These are phyloP conservation scores for Neofusicoccum cordaticola DNA, from an alignment of 2,329 filamentous ascomycete species.

Conservation along the genomic window DNA sequence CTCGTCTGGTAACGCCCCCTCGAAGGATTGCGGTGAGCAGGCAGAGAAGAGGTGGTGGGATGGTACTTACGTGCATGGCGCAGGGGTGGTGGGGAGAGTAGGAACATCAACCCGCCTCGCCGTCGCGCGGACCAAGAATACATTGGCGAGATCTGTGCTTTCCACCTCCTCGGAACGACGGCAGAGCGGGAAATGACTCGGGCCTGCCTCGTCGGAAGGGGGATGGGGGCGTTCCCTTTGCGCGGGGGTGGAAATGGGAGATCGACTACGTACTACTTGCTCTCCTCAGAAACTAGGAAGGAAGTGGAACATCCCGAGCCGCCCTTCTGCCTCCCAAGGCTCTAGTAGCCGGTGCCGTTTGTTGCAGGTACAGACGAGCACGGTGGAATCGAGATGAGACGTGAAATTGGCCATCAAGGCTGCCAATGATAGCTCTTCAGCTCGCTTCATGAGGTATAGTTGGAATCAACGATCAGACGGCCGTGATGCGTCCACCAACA, in stretches of 20 bases:
- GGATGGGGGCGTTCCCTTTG: neutral
- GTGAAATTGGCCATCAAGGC: neutral
- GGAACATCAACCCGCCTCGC: neutral
- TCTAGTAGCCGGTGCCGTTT: neutral
- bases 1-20: too few relatives aligned
- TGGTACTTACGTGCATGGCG: neutral
- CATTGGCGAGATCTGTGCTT: neutral
- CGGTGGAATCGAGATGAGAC: neutral
- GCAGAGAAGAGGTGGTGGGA: neutral
- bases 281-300: neutral
- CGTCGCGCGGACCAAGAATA: neutral
- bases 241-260: neutral
- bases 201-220: neutral
- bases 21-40: neutral
- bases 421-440: neutral
- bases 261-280: neutral
- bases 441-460: neutral
- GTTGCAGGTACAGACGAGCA: neutral
- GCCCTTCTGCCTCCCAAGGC: neutral
- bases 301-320: constrained; percentile 6
- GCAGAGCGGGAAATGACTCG: neutral
- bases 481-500: neutral
- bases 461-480: neutral
- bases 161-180: neutral
- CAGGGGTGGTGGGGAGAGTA: neutral